These are phyloP conservation scores for Aspergillus ustus DNA, from an alignment of 2,329 filamentous ascomycete genomes.

Conservation along the genomic window DNA sequence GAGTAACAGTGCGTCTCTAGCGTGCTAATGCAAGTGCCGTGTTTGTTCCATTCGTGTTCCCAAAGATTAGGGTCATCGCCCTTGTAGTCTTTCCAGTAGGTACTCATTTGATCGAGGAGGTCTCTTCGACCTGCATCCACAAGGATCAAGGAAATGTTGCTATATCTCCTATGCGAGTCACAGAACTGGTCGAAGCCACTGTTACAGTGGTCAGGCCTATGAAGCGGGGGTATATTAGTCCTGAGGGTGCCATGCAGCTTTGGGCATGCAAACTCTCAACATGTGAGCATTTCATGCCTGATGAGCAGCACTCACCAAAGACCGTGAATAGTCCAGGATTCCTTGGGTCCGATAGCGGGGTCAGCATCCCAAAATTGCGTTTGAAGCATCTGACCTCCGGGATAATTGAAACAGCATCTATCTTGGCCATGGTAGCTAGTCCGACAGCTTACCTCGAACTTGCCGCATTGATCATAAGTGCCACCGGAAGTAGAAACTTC, in stretches of 20 bases:
- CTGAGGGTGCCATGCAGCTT: neutral
- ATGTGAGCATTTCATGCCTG: neutral
- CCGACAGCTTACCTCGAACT: constrained; percentile 62
- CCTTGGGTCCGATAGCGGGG: constrained; percentile 66
- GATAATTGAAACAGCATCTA: constrained; percentile 75
- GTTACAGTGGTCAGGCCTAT: constrained; percentile 70
- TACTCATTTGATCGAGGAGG: constrained; percentile 69
- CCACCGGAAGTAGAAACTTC: constrained; percentile 14
- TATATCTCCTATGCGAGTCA: constrained; percentile 65
- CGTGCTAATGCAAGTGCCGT: constrained; percentile 75
- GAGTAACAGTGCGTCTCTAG: constrained; percentile 70
- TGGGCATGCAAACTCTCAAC: neutral
- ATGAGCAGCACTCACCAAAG: constrained; percentile 55
- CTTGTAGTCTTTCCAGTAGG: constrained; percentile 72
- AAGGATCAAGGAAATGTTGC: constrained; percentile 68
- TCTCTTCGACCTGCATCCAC: constrained; percentile 57
- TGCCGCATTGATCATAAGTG: constrained; percentile 36
- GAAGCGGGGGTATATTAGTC: neutral
- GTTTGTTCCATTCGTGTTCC: constrained; percentile 77
- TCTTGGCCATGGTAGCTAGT: constrained; percentile 65
- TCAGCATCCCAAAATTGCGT: constrained; percentile 79
- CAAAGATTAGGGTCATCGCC: constrained; percentile 69
- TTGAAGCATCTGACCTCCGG: constrained; percentile 71
- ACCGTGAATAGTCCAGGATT: constrained; percentile 77
- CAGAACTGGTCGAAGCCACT: constrained; percentile 71